These are phyloP conservation scores for Friedmanniomyces simplex DNA, from an alignment of 495 filamentous ascomycete species.

Conservation along the genomic window DNA sequence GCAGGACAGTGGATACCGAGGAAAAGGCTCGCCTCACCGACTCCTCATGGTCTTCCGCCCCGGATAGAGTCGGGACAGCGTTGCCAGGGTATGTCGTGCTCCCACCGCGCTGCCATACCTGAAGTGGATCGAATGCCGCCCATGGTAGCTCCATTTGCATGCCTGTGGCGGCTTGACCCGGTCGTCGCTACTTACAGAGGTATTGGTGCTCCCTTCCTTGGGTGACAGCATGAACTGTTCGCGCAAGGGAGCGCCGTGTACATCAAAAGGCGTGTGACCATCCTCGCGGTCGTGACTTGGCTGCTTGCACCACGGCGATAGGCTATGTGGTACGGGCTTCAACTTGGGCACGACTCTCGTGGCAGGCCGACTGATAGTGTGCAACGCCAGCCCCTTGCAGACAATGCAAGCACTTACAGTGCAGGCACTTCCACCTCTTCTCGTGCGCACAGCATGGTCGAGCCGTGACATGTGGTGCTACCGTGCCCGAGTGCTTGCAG, in stretches of 20 bases:
- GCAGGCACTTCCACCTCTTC: constrained; percentile 1
- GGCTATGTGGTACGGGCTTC: background rate
- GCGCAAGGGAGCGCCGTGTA: background rate
- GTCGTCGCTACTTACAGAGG: background rate
- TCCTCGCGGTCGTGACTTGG: background rate
- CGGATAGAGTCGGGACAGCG: background rate
- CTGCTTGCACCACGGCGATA: background rate
- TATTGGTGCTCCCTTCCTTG: background rate
- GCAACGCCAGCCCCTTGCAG: constrained; percentile 4
- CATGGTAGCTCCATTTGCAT: background rate
- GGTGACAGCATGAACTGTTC: background rate
- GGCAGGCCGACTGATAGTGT: background rate
- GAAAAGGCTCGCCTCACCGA: background rate
- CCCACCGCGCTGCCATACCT: background rate
- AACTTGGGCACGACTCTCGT: background rate
- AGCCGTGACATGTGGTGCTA: background rate
- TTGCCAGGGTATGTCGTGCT: background rate
- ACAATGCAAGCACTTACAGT: constrained; percentile 12
- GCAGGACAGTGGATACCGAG: background rate
- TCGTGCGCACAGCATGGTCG: background rate
- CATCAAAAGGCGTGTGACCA: background rate
- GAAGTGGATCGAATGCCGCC: background rate
- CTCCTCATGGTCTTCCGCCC: background rate
- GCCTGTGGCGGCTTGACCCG: background rate
- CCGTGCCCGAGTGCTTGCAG: constrained; percentile 9